Percentiles rank a stretch among this genome's conserved stretches.
Evolutionary conservation across 2,329 filamentous ascomycete genomes (phyloP).

Genomic region (Aspergillus candidus): DNA sequence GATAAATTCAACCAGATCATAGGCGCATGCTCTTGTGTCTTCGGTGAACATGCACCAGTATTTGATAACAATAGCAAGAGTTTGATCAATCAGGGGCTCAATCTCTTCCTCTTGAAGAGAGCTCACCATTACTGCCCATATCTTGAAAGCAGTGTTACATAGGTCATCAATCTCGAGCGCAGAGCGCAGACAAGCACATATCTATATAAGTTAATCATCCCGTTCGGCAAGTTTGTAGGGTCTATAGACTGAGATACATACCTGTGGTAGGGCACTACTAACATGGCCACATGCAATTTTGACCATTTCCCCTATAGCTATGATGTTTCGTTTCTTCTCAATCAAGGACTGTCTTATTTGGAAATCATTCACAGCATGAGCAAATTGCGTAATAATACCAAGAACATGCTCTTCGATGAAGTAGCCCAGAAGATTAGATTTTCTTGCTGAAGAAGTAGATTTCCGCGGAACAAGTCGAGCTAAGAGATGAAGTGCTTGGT

Average conservation of each 20-base stretch:
- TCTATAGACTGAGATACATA: slow-evolving; percentile 35
- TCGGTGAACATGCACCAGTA: slow-evolving; percentile 68
- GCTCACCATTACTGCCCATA: slow-evolving; percentile 74
- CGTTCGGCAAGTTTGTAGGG: not conserved
- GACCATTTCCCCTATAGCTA: slow-evolving; percentile 84
- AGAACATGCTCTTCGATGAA: slow-evolving; percentile 82
- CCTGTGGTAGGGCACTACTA: slow-evolving; percentile 77
- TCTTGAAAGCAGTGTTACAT: slow-evolving; percentile 71
- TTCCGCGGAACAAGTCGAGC: slow-evolving; percentile 48
- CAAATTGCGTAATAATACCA: slow-evolving; percentile 77
- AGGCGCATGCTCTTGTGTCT: slow-evolving; percentile 54
- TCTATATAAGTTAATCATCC: slow-evolving; percentile 45
- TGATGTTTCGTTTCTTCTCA: slow-evolving; percentile 72
- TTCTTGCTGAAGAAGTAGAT: slow-evolving; percentile 42
- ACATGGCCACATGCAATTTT: slow-evolving; percentile 66
- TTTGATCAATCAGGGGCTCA: slow-evolving; percentile 74
- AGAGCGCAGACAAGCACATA: slow-evolving; percentile 85
- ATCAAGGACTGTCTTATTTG: slow-evolving; percentile 50
- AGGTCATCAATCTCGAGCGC: slow-evolving; percentile 69
- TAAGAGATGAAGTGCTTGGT: slow-evolving; percentile 48
- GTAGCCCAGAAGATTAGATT: slow-evolving; percentile 56
- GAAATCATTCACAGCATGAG: slow-evolving; percentile 68
- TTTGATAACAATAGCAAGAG: slow-evolving; percentile 76
- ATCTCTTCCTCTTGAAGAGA: slow-evolving; percentile 74
- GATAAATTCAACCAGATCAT: slow-evolving; percentile 59